Evolutionary conservation across 2,329 filamentous ascomycete species (phyloP).

Genomic region (Cryphonectria nitschkei): DNA sequence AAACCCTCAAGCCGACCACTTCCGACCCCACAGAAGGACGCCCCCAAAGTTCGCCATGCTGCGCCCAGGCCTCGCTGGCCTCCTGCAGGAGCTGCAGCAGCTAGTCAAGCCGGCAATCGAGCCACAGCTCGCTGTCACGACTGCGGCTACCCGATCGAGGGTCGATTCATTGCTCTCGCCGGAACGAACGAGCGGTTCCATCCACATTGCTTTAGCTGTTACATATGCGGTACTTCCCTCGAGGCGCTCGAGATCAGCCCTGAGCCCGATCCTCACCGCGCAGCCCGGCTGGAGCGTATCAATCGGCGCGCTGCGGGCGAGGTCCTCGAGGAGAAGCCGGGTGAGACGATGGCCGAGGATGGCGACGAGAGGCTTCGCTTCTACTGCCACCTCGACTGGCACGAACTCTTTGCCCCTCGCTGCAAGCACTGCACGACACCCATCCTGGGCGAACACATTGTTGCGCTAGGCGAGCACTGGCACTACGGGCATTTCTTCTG

Average conservation of each 20-base stretch:
- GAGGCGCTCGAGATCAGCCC: constrained; percentile 97
- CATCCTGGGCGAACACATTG: constrained; percentile 91
- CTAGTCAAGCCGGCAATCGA: constrained; percentile 48
- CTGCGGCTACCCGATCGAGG: constrained; percentile 83
- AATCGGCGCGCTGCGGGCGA: constrained; percentile 61
- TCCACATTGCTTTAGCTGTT: constrained; percentile 89
- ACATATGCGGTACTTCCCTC: constrained; percentile 82
- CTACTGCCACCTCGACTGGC: constrained; percentile 98
- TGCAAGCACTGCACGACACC: constrained; percentile 97
- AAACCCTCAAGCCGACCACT: constrained; percentile 47
- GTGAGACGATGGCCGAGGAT: constrained; percentile 69
- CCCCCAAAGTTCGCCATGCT: constrained; percentile 40
- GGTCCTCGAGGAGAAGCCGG: constrained; percentile 63
- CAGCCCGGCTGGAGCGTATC: constrained; percentile 75
- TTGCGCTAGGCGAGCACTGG: constrained; percentile 94
- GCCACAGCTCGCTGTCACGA: constrained; percentile 79
- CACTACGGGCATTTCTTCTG: constrained; percentile 99
- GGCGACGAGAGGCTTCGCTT: constrained; percentile 78
- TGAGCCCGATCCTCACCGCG: constrained; percentile 75
- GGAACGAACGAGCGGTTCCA: constrained; percentile 80
- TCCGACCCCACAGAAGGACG: constrained; percentile 49
- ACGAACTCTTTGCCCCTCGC: constrained; percentile 88
- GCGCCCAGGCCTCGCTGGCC: constrained; percentile 62
- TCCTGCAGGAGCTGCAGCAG: constrained; percentile 46
- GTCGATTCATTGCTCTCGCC: constrained; percentile 83